Evolutionary conservation across 768 basidiomycete genomes (phyloP).

Genomic region (Ephemerocybe angulata): DNA sequence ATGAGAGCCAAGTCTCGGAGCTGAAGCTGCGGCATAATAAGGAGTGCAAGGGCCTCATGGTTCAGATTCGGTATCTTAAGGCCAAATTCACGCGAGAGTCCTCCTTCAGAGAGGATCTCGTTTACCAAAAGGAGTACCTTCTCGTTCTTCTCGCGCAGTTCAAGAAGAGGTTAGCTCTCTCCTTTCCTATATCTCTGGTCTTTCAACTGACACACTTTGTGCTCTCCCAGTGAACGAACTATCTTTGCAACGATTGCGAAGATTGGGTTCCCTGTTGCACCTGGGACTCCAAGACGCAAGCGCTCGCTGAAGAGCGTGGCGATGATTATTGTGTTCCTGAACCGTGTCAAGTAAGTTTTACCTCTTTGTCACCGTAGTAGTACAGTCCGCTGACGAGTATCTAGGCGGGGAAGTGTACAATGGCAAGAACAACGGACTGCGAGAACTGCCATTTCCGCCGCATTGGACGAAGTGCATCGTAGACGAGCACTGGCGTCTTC

Average conservation of each 20-base stretch:
- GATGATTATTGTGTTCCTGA: constrained; percentile 59
- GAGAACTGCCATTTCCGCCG: constrained; percentile 59
- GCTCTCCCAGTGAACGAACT: constrained; percentile 53
- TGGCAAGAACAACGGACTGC: constrained; percentile 64
- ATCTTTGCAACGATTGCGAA: constrained; percentile 73
- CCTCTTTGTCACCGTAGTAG: not conserved
- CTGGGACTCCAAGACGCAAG: constrained; percentile 34
- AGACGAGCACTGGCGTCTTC: constrained; percentile 34
- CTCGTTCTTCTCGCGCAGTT: constrained; percentile 66
- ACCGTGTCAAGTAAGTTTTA: constrained; percentile 54
- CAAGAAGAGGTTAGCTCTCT: constrained; percentile 59
- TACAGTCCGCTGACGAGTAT: not conserved
- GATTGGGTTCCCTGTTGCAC: constrained; percentile 61
- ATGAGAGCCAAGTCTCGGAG: constrained; percentile 49
- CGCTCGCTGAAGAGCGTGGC: constrained; percentile 56
- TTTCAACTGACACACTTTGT: constrained; percentile 10
- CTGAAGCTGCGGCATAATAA: constrained; percentile 69
- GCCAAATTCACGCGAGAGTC: constrained; percentile 87
- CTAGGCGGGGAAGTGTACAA: constrained; percentile 55
- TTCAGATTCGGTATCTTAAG: constrained; percentile 90
- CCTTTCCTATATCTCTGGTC: not conserved
- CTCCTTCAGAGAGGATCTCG: constrained; percentile 68
- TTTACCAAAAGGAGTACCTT: constrained; percentile 87
- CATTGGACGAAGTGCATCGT: constrained; percentile 67
- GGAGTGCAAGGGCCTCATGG: constrained; percentile 87